Evolutionary conservation across 75 land plant species (phyloP).

Genomic region (Sequoiadendron giganteum): DNA sequence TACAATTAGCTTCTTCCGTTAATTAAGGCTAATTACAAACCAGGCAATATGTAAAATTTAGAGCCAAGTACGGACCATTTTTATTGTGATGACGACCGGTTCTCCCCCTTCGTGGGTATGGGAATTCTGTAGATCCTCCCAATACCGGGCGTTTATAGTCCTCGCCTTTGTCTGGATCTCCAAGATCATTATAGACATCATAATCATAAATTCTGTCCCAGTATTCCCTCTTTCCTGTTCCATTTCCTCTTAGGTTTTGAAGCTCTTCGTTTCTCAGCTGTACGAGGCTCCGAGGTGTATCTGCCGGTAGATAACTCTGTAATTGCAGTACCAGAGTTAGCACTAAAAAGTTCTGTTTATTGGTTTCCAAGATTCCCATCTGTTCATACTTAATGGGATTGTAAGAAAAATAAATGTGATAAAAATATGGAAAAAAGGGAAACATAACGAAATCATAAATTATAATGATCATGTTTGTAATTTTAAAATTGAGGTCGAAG

Average conservation of each 20-base stretch:
- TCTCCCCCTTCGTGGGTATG: conserved; percentile 56
- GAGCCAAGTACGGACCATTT: conserved; percentile 20
- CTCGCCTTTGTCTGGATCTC: conserved; percentile 28
- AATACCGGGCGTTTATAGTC: conserved; percentile 32
- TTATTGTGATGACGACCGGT: conserved; percentile 40
- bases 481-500: too few relatives aligned
- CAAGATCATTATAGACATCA: conserved; percentile 55
- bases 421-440: too few relatives aligned
- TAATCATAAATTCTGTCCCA: conserved; percentile 53
- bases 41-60: not conserved
- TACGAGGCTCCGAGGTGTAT: conserved; percentile 34
- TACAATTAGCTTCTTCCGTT: not conserved
- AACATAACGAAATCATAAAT: too few relatives aligned
- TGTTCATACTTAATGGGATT: too few relatives aligned
- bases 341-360: not conserved
- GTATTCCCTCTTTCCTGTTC: conserved; percentile 30
- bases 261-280: conserved; percentile 36
- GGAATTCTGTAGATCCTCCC: conserved; percentile 39
- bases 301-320: conserved; percentile 44
- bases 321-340: not conserved
- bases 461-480: too few relatives aligned
- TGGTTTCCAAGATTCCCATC: too few relatives aligned
- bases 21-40: not conserved
- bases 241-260: conserved; percentile 27
- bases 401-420: too few relatives aligned